phyloP scores from a whole-genome alignment of 2,329 filamentous ascomycete genomes.

The Pezicula neosporulosa region DNA sequence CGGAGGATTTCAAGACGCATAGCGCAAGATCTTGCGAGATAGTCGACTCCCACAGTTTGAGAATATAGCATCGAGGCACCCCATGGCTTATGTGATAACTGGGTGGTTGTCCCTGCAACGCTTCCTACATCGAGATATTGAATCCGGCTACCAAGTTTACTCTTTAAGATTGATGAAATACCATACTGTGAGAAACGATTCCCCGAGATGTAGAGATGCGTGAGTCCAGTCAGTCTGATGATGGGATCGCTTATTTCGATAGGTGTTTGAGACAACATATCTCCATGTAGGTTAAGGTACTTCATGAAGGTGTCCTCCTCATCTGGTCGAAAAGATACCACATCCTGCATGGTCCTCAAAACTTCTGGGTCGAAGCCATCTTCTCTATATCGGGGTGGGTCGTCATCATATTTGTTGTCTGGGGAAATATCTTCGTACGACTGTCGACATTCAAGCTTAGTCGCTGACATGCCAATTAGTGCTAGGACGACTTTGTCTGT shows the following conservation, averaged over 20 bases:
- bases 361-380: not conserved
- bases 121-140: slow-evolving; percentile 50
- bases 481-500: slow-evolving; percentile 39
- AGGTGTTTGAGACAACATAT: slow-evolving; percentile 46
- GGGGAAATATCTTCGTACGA: not conserved
- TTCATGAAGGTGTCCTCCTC: not conserved
- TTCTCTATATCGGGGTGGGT: not conserved
- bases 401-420: not conserved
- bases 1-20: slow-evolving; percentile 50
- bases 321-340: slow-evolving; percentile 6
- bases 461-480: slow-evolving; percentile 19
- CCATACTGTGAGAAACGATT: slow-evolving; percentile 44
- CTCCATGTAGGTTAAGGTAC: slow-evolving; percentile 30
- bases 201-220: slow-evolving; percentile 50
- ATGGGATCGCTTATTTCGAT: slow-evolving; percentile 45
- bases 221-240: slow-evolving; percentile 37
- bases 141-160: slow-evolving; percentile 35
- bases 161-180: slow-evolving; percentile 39
- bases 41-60: not conserved
- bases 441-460: not conserved
- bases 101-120: slow-evolving; percentile 19
- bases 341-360: not conserved
- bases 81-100: not conserved
- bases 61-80: slow-evolving; percentile 3
- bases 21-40: slow-evolving; percentile 36